A percentile compares a stretch with the other conserved stretches of the same genome.
These are phyloP conservation scores for Exophiala sideris DNA, from an alignment of 2,329 filamentous ascomycete species.

Conservation along the genomic window DNA sequence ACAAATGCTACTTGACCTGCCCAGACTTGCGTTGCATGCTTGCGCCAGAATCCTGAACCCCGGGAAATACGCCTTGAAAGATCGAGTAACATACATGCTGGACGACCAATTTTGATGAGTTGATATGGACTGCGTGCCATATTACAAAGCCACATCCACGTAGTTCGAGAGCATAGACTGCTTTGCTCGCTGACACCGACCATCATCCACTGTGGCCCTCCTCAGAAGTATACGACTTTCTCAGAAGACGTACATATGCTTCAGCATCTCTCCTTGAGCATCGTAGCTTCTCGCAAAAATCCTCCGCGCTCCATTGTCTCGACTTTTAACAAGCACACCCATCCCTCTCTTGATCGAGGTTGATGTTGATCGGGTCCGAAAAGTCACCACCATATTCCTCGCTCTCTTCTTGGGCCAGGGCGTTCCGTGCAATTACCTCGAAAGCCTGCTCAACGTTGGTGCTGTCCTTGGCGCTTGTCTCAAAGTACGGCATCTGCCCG, in stretches of 20 bases:
- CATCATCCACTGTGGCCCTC: too few relatives aligned
- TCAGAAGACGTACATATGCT: too few relatives aligned
- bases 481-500: slow-evolving; percentile 96
- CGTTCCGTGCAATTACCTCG: slow-evolving; percentile 91
- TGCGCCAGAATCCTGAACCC: background rate
- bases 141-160: too few relatives aligned
- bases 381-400: slow-evolving; percentile 98
- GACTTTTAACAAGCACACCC: slow-evolving; percentile 78
- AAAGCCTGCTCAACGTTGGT: slow-evolving; percentile 94
- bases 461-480: slow-evolving; percentile 98
- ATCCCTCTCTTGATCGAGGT: slow-evolving; percentile 88
- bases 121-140: too few relatives aligned
- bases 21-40: background rate
- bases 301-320: background rate
- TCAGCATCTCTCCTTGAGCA: too few relatives aligned
- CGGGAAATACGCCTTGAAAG: background rate
- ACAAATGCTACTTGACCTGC: background rate
- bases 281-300: background rate
- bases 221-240: too few relatives aligned
- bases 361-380: slow-evolving; percentile 96
- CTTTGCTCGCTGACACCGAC: too few relatives aligned
- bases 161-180: too few relatives aligned
- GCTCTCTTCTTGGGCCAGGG: slow-evolving; percentile 91
- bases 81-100: too few relatives aligned
- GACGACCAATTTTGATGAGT: too few relatives aligned